Percentiles rank a stretch among this genome's conserved stretches.
Evolutionary conservation across 805 yeast species (phyloP).

Genomic region (Wickerhamiella shivajii): DNA sequence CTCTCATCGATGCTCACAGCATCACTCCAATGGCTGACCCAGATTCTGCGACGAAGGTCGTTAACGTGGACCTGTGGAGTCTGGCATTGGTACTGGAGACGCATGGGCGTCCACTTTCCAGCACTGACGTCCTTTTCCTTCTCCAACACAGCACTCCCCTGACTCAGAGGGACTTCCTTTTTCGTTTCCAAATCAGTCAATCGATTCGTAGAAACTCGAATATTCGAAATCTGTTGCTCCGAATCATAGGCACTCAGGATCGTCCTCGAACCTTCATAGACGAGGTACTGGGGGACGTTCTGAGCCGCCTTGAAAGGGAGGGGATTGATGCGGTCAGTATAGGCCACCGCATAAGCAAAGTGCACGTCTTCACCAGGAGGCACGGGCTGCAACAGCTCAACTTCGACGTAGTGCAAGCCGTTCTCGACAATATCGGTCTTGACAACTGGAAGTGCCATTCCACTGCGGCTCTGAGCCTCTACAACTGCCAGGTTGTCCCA

Average conservation of each 20-base stretch:
- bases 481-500: conserved; percentile 32
- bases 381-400: conserved; percentile 49
- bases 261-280: conserved; percentile 38
- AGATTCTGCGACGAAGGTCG: conserved; percentile 52
- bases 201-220: conserved; percentile 31
- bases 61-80: conserved; percentile 48
- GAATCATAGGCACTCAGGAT: conserved; percentile 54
- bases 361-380: conserved; percentile 43
- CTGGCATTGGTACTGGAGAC: conserved; percentile 48
- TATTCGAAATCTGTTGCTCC: conserved; percentile 28
- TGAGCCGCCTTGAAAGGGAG: conserved; percentile 49
- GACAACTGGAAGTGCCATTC: conserved; percentile 18
- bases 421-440: too few species aligned
- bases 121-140: conserved; percentile 26
- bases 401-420: conserved; percentile 24
- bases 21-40: conserved; percentile 80
- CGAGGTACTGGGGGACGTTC: conserved; percentile 45
- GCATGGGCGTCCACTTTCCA: conserved; percentile 35
- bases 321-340: conserved; percentile 38
- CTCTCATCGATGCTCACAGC: conserved; percentile 68
- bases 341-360: conserved; percentile 36
- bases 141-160: conserved; percentile 15
- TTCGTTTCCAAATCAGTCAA: conserved; percentile 34
- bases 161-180: conserved; percentile 7
- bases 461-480: conserved; percentile 26